Evolutionary conservation across 140 eudicot genomes (phyloP).

Genomic region (Stevia rebaudiana): DNA sequence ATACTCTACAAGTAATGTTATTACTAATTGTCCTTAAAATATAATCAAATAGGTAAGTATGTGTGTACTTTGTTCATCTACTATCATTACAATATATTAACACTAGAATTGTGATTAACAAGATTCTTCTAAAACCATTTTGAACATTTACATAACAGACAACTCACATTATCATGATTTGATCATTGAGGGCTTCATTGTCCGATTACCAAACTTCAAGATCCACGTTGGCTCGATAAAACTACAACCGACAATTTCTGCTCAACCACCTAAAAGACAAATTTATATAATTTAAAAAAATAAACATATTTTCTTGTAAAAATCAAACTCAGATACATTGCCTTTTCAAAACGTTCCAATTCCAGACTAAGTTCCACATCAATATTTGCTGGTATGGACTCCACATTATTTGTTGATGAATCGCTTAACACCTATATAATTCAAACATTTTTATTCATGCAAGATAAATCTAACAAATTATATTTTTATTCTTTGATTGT

Average conservation of each 20-base stretch:
- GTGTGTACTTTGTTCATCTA: too few species aligned
- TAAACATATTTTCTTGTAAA: background rate
- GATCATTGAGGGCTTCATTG: background rate
- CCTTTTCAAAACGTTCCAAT: slow-evolving; percentile 56
- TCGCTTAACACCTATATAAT: slow-evolving; percentile 39
- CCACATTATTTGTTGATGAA: slow-evolving; percentile 9
- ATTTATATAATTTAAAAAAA: background rate
- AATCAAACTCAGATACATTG: slow-evolving; percentile 19
- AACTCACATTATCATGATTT: background rate
- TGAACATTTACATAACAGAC: background rate
- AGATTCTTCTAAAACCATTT: too few species aligned
- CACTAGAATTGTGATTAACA: too few species aligned
- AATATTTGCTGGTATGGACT: slow-evolving; percentile 30
- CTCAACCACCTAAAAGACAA: slow-evolving; percentile 39
- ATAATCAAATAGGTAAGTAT: too few species aligned
- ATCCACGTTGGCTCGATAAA: slow-evolving; percentile 25
- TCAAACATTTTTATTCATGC: slow-evolving; percentile 7
- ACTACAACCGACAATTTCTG: slow-evolving; percentile 41
- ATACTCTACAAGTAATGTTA: too few species aligned
- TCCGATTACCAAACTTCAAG: background rate
- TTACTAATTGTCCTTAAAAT: too few species aligned
- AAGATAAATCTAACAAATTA: background rate
- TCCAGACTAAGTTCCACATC: slow-evolving; percentile 46
- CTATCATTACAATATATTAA: too few species aligned
- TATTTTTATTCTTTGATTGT: background rate